Conservation (phyloP, 768 basidiomycete species). For the Lyophyllum decastes region DNA sequence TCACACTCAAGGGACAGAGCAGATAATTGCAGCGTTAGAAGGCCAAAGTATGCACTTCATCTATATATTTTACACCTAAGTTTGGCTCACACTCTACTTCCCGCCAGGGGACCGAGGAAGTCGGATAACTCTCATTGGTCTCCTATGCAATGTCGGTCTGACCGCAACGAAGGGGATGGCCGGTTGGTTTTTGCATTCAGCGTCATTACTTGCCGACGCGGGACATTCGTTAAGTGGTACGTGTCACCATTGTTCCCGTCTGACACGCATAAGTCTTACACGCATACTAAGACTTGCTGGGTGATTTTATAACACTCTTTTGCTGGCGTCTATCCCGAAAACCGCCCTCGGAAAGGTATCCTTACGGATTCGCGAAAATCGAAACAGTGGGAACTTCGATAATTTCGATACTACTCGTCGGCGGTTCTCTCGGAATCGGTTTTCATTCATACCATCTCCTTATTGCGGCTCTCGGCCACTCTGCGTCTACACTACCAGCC, state of each 20-base stretch:
- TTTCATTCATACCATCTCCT: slow-evolving; percentile 90
- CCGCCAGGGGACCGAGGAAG: slow-evolving; percentile 75
- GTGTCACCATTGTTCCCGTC: slow-evolving; percentile 25
- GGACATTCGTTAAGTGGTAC: slow-evolving; percentile 87
- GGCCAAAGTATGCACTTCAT: slow-evolving; percentile 56
- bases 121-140: slow-evolving; percentile 81
- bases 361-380: slow-evolving; percentile 91
- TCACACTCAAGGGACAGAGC: slow-evolving; percentile 62
- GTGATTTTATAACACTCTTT: slow-evolving; percentile 89
- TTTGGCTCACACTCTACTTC: background rate
- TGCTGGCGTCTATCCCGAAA: slow-evolving; percentile 85
- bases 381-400: slow-evolving; percentile 94
- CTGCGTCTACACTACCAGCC: slow-evolving; percentile 62
- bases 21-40: slow-evolving; percentile 66
- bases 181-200: slow-evolving; percentile 89
- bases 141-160: slow-evolving; percentile 79
- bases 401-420: slow-evolving; percentile 84
- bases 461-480: slow-evolving; percentile 67
- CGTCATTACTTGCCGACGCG: slow-evolving; percentile 89
- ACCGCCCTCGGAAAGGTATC: slow-evolving; percentile 79
- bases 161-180: slow-evolving; percentile 85
- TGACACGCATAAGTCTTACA: slow-evolving; percentile 4
- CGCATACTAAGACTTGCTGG: slow-evolving; percentile 64
- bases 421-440: slow-evolving; percentile 82
- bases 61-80: background rate